Evolutionary conservation across 768 basidiomycete species (phyloP).

Genomic region (Russula brevipes): DNA sequence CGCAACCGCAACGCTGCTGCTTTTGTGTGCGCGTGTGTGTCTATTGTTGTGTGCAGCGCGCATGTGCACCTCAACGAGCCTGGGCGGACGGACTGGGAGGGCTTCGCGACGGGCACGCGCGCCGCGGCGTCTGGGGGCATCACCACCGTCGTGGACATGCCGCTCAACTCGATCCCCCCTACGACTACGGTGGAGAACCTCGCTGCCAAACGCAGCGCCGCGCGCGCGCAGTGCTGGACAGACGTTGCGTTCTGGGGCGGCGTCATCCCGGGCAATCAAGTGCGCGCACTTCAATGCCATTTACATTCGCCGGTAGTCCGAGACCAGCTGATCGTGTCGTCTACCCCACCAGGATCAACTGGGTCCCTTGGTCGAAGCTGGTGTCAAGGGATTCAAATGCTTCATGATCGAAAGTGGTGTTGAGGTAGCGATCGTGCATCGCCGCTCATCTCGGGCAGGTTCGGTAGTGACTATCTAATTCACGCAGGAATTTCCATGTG

Average conservation of each 20-base stretch:
- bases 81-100: constrained; percentile 91
- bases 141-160: constrained; percentile 98
- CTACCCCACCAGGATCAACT: constrained; percentile 53
- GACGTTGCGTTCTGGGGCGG: constrained; percentile 96
- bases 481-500: constrained; percentile 85
- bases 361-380: constrained; percentile 64
- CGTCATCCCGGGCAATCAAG: constrained; percentile 88
- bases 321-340: not conserved
- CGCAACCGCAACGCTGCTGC: not conserved
- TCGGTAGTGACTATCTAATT: not conserved
- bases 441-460: not conserved
- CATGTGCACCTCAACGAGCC: constrained; percentile 95
- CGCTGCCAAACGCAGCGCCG: constrained; percentile 62
- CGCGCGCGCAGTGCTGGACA: constrained; percentile 65
- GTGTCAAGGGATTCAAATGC: constrained; percentile 95
- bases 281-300: constrained; percentile 28
- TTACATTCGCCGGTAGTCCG: not conserved
- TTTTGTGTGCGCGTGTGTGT: not conserved
- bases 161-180: constrained; percentile 93
- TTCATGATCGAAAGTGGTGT: constrained; percentile 96
- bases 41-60: constrained; percentile 42
- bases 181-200: constrained; percentile 83
- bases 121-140: constrained; percentile 92
- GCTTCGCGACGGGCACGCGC: constrained; percentile 84
- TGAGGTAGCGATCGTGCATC: constrained; percentile 46